Evolutionary conservation across 73 alveolate species (phyloP).

Genomic region (Stentor roeselii): DNA sequence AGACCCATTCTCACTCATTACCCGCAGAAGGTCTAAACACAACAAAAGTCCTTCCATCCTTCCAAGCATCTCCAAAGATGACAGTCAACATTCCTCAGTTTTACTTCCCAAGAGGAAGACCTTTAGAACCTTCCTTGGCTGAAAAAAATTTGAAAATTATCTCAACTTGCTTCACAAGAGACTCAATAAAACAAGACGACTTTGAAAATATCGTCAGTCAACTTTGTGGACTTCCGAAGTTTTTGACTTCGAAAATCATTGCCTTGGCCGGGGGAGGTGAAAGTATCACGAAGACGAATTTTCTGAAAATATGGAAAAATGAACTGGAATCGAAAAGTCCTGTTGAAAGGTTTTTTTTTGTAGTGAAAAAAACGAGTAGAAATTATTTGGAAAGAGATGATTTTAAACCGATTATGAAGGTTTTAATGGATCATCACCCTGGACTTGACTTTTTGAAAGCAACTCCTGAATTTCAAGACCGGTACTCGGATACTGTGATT

Average conservation of each 20-base stretch:
- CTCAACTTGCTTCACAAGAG: slow-evolving; percentile 51
- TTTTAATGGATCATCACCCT: slow-evolving; percentile 92
- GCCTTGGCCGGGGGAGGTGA: slow-evolving; percentile 73
- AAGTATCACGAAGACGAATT: slow-evolving; percentile 67
- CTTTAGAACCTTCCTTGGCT: slow-evolving; percentile 47
- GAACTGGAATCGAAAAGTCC: slow-evolving; percentile 71
- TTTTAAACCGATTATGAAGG: slow-evolving; percentile 88
- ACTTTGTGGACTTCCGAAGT: slow-evolving; percentile 81
- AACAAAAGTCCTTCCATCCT: not conserved
- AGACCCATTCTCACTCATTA: not conserved
- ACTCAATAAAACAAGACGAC: slow-evolving; percentile 53
- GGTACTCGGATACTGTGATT: slow-evolving; percentile 95
- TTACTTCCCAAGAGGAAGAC: slow-evolving; percentile 75
- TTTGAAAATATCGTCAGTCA: slow-evolving; percentile 65
- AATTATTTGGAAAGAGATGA: slow-evolving; percentile 76
- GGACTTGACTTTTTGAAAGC: slow-evolving; percentile 97
- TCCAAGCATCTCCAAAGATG: not conserved
- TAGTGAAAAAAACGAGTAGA: slow-evolving; percentile 67
- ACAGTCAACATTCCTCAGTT: slow-evolving; percentile 84
- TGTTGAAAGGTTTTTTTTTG: slow-evolving; percentile 68
- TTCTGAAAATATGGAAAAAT: slow-evolving; percentile 71
- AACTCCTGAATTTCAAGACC: slow-evolving; percentile 97
- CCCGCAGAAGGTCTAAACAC: slow-evolving; percentile 20
- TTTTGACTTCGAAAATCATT: slow-evolving; percentile 55
- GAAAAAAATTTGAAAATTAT: slow-evolving; percentile 58